These are phyloP conservation scores for Solanum pennellii DNA, from an alignment of 257 asterid genomes.

Conservation along the genomic window DNA sequence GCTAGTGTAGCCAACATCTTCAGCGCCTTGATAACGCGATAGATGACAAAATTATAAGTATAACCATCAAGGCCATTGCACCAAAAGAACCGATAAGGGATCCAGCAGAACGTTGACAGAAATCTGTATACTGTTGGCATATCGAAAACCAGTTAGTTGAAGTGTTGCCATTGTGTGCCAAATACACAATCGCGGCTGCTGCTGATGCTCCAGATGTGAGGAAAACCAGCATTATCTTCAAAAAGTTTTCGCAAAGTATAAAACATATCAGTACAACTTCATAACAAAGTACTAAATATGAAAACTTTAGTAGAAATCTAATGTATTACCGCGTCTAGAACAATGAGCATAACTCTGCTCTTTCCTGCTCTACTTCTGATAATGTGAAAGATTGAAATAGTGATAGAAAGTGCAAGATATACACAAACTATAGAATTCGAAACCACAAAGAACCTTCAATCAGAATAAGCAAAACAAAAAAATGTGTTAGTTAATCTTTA, in stretches of 20 bases:
- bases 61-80: slow-evolving; percentile 26
- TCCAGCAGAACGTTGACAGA: slow-evolving; percentile 54
- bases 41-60: slow-evolving; percentile 45
- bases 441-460: slow-evolving; percentile 46
- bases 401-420: slow-evolving; percentile 53
- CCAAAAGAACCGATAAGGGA: slow-evolving; percentile 65
- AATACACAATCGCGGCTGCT: slow-evolving; percentile 63
- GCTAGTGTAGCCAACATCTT: neutral
- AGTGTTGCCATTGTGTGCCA: slow-evolving; percentile 73
- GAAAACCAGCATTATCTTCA: slow-evolving; percentile 45
- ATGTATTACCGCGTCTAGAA: slow-evolving; percentile 42
- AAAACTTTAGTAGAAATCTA: neutral
- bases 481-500: neutral
- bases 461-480: neutral
- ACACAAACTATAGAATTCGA: slow-evolving; percentile 50
- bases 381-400: slow-evolving; percentile 49
- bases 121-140: slow-evolving; percentile 50
- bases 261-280: neutral
- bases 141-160: slow-evolving; percentile 67
- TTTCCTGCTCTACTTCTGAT: slow-evolving; percentile 45
- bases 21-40: slow-evolving; percentile 30
- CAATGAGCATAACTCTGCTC: slow-evolving; percentile 39
- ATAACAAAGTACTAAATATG: neutral
- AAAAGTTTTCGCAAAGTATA: neutral
- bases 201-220: slow-evolving; percentile 64